Base-by-base conservation (phyloP, 2,329 filamentous ascomycete species). In the Dryadomyces sulphureus region DNA sequence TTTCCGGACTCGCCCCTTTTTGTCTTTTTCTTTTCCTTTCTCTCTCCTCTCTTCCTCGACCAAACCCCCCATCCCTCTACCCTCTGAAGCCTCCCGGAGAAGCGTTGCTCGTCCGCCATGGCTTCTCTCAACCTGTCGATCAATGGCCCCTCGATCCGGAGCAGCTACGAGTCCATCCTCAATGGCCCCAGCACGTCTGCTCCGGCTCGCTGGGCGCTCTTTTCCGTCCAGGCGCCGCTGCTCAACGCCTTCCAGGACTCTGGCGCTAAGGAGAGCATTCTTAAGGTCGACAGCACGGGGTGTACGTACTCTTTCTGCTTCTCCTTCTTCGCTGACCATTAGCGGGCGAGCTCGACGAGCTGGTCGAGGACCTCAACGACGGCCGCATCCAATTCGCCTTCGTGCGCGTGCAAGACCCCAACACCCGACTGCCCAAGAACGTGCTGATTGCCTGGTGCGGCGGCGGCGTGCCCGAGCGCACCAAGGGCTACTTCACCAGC, bases 401-500 rank as follows among this genome's bases (percentile, higher is more conserved):
- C 59, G 81, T 92, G 57, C 95, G 94, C 66, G 82, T 98, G 67
- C 94, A 89, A 63, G 92, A 98, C 60, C 84, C 88, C 46, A 98
- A 98, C 63, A 86, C 84, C 3, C 69, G 68, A 20, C 76, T 98
- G 16, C 88, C 90, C 43, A 98, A 98, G 70, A 84, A 81, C 61
- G 86, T 94, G 49, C 73, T 98, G 54, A 87, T 98, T 60, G 89
- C 84, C 54, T 98, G 92, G 84, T 98, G 92, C 62, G 92, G 92
- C 54, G 90, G 93, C 59, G 92, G 92, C 55, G 92, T 98, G 16
- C 92, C 92, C n/a, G 92, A 98, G 66, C 75, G 90, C 57, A 96
- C 90, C 50, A 98, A 96, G 67, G 92, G 92, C 53, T 96, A 96
- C 66, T 98, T 98, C 62, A 94, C 87, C 54, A 95, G 88, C 66